Conservation (phyloP, 495 filamentous ascomycete genomes). For the Extremus antarcticus region DNA sequence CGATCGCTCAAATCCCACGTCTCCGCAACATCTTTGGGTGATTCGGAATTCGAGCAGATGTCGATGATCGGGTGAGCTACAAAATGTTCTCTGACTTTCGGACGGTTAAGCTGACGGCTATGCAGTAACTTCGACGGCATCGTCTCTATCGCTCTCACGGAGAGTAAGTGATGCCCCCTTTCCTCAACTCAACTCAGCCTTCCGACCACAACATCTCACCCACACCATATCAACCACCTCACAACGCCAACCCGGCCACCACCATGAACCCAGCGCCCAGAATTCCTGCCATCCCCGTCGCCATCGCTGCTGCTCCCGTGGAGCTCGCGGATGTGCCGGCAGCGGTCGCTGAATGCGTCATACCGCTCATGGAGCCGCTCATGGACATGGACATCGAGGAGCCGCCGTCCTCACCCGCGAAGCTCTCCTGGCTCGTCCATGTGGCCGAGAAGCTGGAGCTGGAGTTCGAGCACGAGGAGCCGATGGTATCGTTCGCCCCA, state of each 20-base stretch:
- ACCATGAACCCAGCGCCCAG: neutral
- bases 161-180: neutral
- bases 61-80: no score
- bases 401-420: neutral
- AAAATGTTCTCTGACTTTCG: no score
- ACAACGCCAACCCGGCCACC: neutral
- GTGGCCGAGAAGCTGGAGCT: neutral
- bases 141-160: neutral
- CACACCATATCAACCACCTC: neutral
- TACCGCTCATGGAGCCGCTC: neutral
- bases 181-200: neutral
- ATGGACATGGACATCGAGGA: neutral
- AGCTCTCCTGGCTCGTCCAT: neutral
- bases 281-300: neutral
- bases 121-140: no score
- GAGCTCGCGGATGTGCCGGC: neutral
- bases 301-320: neutral
- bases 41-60: neutral
- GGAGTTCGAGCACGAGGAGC: neutral
- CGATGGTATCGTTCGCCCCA: slow-evolving; percentile 2
- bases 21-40: neutral
- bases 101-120: no score
- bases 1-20: neutral
- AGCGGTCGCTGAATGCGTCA: neutral
- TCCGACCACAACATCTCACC: neutral